These are phyloP conservation scores for Coprinopsis marcescibilis DNA, from an alignment of 768 basidiomycete species.

Conservation along the genomic window DNA sequence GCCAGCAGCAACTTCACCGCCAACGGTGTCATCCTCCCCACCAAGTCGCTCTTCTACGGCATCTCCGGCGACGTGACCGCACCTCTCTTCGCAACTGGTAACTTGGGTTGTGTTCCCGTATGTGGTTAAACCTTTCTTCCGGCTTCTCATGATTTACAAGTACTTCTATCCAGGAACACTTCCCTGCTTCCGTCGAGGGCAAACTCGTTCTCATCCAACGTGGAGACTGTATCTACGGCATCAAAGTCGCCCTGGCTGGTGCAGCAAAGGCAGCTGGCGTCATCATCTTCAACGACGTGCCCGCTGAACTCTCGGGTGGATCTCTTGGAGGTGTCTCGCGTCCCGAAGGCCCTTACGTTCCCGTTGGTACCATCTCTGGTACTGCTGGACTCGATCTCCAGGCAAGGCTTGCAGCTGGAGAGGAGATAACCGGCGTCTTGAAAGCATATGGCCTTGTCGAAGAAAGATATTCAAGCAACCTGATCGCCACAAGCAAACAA, in stretches of 20 bases:
- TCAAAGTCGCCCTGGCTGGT: slow-evolving; percentile 22
- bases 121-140: slow-evolving; percentile 1
- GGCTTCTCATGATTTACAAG: not conserved
- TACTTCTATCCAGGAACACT: slow-evolving; percentile 16
- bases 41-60: slow-evolving; percentile 18
- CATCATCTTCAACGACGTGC: slow-evolving; percentile 26
- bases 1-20: slow-evolving; percentile 16
- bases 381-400: slow-evolving; percentile 19
- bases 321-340: slow-evolving; percentile 19
- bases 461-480: slow-evolving; percentile 21
- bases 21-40: slow-evolving; percentile 9
- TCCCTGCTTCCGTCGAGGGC: slow-evolving; percentile 19
- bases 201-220: slow-evolving; percentile 25
- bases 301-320: slow-evolving; percentile 18
- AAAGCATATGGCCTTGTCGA: slow-evolving; percentile 21
- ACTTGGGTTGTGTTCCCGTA: slow-evolving; percentile 22
- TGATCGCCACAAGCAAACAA: slow-evolving; percentile 24
- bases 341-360: slow-evolving; percentile 22
- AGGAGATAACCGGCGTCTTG: slow-evolving; percentile 21
- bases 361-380: slow-evolving; percentile 20
- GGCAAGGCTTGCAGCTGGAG: slow-evolving; percentile 17
- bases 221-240: slow-evolving; percentile 23
- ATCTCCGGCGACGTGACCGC: slow-evolving; percentile 20
- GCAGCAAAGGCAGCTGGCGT: slow-evolving; percentile 22
- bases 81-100: slow-evolving; percentile 19